Evolutionary conservation across 371 early-diverging fungal genomes (phyloP).

Genomic region (Dichotomocladium elegans): DNA sequence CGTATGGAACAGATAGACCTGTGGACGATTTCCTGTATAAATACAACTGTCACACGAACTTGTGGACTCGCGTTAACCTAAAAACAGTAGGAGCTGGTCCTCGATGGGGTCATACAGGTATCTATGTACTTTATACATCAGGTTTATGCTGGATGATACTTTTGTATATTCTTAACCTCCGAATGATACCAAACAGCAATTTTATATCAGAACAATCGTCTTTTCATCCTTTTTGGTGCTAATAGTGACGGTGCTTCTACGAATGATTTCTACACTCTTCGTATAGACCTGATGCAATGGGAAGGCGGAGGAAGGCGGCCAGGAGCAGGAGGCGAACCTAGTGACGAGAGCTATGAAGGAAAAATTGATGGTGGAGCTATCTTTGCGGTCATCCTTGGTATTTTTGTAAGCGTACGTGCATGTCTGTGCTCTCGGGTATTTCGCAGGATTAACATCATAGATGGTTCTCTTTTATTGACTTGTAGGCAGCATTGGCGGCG

Average conservation of each 20-base stretch:
- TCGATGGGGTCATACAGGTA: slow-evolving; percentile 21
- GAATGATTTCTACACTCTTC: slow-evolving; percentile 11
- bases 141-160: too few species aligned
- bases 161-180: neutral
- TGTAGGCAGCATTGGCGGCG: too few species aligned
- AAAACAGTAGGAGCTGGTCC: slow-evolving; percentile 11
- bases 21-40: slow-evolving; percentile 13
- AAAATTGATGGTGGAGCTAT: too few species aligned
- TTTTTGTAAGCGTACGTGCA: too few species aligned
- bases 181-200: slow-evolving; percentile 1
- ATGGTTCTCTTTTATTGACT: too few species aligned
- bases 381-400: too few species aligned
- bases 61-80: slow-evolving; percentile 7
- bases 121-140: neutral
- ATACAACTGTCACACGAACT: neutral
- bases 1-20: slow-evolving; percentile 1
- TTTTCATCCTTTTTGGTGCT: slow-evolving; percentile 17
- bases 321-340: neutral
- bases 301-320: slow-evolving; percentile 15
- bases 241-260: slow-evolving; percentile 8
- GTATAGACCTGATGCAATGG: slow-evolving; percentile 6
- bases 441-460: too few species aligned
- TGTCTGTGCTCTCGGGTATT: too few species aligned
- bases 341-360: too few species aligned
- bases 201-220: slow-evolving; percentile 4